phyloP scores from a whole-genome alignment of 2,329 filamentous ascomycete genomes.

The Scortechinia acanthostroma region DNA sequence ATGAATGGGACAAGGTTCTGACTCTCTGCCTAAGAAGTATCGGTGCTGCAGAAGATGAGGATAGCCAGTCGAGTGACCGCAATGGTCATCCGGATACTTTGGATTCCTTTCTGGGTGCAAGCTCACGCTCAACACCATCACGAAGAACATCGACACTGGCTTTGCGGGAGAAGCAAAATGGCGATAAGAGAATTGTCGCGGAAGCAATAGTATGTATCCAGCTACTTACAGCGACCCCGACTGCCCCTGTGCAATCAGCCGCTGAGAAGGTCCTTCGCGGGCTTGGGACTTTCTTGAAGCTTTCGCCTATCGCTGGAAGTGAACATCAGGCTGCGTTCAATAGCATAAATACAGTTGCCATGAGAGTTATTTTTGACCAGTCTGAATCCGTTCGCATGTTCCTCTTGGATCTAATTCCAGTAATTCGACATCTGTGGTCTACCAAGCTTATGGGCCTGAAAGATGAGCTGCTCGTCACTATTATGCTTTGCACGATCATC shows the following conservation, averaged over 20 bases:
- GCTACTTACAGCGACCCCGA: neutral
- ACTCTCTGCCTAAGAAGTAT: neutral
- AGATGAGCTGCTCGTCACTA: neutral
- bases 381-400: neutral
- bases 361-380: neutral
- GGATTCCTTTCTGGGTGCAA: neutral
- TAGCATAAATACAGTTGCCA: conserved; percentile 1
- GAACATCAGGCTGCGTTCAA: neutral
- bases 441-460: neutral
- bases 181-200: neutral
- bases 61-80: neutral
- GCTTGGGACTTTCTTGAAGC: neutral
- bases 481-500: neutral
- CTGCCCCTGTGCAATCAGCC: neutral
- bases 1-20: neutral
- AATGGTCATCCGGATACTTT: neutral
- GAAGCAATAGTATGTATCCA: neutral
- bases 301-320: neutral
- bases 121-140: neutral
- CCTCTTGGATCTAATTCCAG: neutral
- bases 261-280: neutral
- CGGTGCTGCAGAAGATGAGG: neutral
- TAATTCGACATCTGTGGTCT: neutral
- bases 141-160: neutral
- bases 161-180: neutral